phyloP scores from a whole-genome alignment of 2,329 filamentous ascomycete genomes.

The Fusarium proliferatum region DNA sequence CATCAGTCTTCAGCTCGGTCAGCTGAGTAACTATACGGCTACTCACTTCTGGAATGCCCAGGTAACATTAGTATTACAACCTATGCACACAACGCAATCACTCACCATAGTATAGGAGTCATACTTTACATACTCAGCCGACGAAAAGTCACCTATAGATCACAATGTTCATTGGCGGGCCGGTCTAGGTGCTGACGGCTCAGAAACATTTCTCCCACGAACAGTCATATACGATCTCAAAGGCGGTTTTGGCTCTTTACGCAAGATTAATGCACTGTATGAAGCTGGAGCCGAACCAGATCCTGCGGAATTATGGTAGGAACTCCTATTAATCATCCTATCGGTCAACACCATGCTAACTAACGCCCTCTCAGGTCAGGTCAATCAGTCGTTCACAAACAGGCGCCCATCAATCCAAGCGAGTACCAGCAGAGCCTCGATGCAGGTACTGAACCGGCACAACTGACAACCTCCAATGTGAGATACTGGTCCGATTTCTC shows the following conservation, averaged over 20 bases:
- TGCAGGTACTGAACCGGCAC: constrained; percentile 72
- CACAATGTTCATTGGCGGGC: constrained; percentile 85
- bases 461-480: constrained; percentile 76
- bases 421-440: constrained; percentile 86
- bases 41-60: constrained; percentile 99
- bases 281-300: constrained; percentile 60
- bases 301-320: constrained; percentile 50
- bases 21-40: constrained; percentile 90
- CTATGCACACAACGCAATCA: background rate
- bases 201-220: constrained; percentile 91
- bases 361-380: constrained; percentile 65
- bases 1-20: constrained; percentile 91
- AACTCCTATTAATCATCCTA: background rate
- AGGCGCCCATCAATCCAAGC: constrained; percentile 74
- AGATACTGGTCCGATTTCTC: constrained; percentile 98
- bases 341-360: background rate
- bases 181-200: constrained; percentile 83
- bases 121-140: constrained; percentile 87
- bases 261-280: constrained; percentile 90
- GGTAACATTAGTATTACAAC: constrained; percentile 54
- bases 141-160: constrained; percentile 50
- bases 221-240: constrained; percentile 96
- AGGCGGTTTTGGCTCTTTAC: constrained; percentile 88
- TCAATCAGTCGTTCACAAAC: constrained; percentile 73
- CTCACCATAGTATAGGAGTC: constrained; percentile 74